These are phyloP conservation scores for Veloporphyrellus conicus DNA, from an alignment of 1,284 basidiomycete species.

Conservation along the genomic window DNA sequence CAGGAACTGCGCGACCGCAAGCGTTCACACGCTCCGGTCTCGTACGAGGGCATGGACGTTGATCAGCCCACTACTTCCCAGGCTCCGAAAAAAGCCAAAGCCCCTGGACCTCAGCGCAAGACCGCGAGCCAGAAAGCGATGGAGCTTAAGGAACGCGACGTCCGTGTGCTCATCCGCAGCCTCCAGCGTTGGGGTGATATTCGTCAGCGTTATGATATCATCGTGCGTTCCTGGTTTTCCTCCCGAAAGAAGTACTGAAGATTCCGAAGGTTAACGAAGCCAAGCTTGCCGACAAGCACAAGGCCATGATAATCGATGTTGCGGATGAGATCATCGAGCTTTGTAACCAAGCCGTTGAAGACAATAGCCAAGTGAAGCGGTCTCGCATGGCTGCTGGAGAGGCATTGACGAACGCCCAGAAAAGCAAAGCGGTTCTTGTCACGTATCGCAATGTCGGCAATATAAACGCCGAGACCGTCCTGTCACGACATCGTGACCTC, in stretches of 20 bases:
- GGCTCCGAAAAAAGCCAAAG: slow-evolving; percentile 70
- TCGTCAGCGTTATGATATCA: slow-evolving; percentile 88
- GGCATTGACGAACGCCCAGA: slow-evolving; percentile 77
- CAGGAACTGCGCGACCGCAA: slow-evolving; percentile 73
- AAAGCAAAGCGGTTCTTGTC: slow-evolving; percentile 93
- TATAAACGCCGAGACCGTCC: slow-evolving; percentile 96
- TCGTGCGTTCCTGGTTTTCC: slow-evolving; percentile 52
- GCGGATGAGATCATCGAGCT: slow-evolving; percentile 90
- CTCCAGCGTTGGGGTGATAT: slow-evolving; percentile 98
- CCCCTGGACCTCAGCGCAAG: slow-evolving; percentile 66
- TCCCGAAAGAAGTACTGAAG: slow-evolving; percentile 10
- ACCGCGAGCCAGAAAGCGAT: slow-evolving; percentile 89
- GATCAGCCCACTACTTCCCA: slow-evolving; percentile 62
- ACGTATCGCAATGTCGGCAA: slow-evolving; percentile 85
- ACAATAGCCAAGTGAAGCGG: slow-evolving; percentile 79
- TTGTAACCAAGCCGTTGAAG: slow-evolving; percentile 80
- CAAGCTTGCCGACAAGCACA: slow-evolving; percentile 94
- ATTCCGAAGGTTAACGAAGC: slow-evolving; percentile 73
- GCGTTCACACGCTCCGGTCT: slow-evolving; percentile 79
- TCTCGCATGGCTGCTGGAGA: slow-evolving; percentile 77
- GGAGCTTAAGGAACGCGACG: slow-evolving; percentile 95
- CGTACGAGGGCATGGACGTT: slow-evolving; percentile 89
- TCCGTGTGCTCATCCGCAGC: slow-evolving; percentile 92
- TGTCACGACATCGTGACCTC: slow-evolving; percentile 87
- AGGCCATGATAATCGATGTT: slow-evolving; percentile 85